phyloP scores from a whole-genome alignment of 345 rosid species.

The Hibiscus tridactylites region DNA sequence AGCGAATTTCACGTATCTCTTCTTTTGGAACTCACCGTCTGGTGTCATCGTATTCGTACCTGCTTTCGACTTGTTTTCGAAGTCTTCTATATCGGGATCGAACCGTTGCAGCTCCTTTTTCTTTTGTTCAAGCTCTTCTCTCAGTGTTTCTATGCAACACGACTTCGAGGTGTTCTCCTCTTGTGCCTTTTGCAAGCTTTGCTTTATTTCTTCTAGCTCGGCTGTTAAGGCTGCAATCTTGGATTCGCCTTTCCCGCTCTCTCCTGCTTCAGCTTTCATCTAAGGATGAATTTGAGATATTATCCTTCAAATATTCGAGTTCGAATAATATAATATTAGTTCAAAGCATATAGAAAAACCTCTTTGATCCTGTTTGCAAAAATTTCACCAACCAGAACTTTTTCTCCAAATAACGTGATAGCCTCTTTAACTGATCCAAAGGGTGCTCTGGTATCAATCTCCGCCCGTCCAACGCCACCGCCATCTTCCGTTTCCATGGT shows the following conservation, averaged over 20 bases:
- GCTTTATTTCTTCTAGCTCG: conserved; percentile 56
- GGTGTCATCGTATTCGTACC: conserved; percentile 10
- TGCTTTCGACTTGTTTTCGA: conserved; percentile 22
- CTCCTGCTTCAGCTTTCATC: conserved; percentile 21
- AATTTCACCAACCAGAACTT: conserved; percentile 51
- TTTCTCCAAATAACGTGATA: conserved; percentile 56
- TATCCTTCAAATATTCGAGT: neutral
- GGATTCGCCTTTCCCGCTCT: conserved; percentile 19
- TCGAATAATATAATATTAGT: neutral
- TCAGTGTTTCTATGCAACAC: conserved; percentile 26
- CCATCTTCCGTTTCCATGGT: conserved; percentile 8
- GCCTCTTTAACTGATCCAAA: conserved; percentile 81
- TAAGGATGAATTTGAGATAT: neutral
- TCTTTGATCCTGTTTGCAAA: conserved; percentile 40
- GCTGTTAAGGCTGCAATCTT: conserved; percentile 23
- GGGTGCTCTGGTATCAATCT: conserved; percentile 67
- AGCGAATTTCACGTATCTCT: conserved; percentile 55
- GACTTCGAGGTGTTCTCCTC: conserved; percentile 37
- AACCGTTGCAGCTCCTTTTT: conserved; percentile 32
- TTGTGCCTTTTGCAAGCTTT: conserved; percentile 33
- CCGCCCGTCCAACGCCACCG: conserved; percentile 33
- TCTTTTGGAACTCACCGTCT: conserved; percentile 37
- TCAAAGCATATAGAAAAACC: conserved; percentile 17
- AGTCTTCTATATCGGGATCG: conserved; percentile 34
- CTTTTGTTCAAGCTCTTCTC: conserved; percentile 39